Evolutionary conservation across 140 eudicot genomes (phyloP).

Genomic region (Senecio squalidus): DNA sequence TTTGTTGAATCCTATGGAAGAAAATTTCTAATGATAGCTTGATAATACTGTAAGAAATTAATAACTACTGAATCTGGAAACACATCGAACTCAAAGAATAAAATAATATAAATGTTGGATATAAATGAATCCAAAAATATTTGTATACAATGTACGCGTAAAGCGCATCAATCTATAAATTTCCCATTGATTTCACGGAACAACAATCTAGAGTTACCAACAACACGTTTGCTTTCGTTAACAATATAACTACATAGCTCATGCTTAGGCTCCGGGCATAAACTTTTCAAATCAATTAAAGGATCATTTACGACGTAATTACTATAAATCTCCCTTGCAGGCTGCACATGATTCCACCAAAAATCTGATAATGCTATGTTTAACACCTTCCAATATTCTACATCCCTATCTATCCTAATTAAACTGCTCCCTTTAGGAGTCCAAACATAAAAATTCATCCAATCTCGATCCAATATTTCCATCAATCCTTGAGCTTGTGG

Average conservation of each 20-base stretch:
- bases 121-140: too few species aligned
- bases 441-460: constrained; percentile 96
- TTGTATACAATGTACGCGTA: neutral
- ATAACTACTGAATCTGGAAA: too few species aligned
- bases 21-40: too few species aligned
- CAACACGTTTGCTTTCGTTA: constrained; percentile 54
- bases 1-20: too few species aligned
- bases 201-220: constrained; percentile 49
- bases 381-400: constrained; percentile 66
- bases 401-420: constrained; percentile 60
- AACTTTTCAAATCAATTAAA: constrained; percentile 36
- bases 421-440: constrained; percentile 79
- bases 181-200: constrained; percentile 56
- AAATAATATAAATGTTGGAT: too few species aligned
- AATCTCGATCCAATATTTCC: constrained; percentile 76
- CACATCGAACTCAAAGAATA: too few species aligned
- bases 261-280: constrained; percentile 66
- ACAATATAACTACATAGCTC: constrained; percentile 46
- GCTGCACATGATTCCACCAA: constrained; percentile 75
- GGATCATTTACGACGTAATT: constrained; percentile 54
- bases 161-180: constrained; percentile 27
- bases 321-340: constrained; percentile 60
- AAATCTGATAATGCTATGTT: constrained; percentile 67
- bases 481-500: constrained; percentile 94
- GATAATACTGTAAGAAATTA: too few species aligned